Evolutionary conservation across 768 basidiomycete species (phyloP).

Genomic region (Mycena maculata): DNA sequence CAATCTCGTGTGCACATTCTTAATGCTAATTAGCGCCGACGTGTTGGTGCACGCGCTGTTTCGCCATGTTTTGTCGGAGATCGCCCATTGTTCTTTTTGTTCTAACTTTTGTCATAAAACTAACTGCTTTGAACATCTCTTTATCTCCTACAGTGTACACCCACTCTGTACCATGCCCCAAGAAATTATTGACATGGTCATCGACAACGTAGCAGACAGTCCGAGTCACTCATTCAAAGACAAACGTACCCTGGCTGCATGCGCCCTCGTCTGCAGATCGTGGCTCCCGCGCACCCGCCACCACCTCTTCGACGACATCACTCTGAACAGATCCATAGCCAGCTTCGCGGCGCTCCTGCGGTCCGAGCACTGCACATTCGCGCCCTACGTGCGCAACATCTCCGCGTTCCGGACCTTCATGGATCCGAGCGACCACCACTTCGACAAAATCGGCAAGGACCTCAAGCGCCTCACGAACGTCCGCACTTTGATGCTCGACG

Average conservation of each 20-base stretch:
- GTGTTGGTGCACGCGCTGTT: no score
- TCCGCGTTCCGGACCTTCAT: slow-evolving; percentile 7
- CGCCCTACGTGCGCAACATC: slow-evolving; percentile 13
- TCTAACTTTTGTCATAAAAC: not conserved
- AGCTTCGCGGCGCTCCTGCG: not conserved
- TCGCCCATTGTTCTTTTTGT: not conserved
- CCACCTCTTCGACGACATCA: slow-evolving; percentile 9
- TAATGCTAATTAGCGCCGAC: no score
- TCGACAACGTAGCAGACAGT: not conserved
- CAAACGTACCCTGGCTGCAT: not conserved
- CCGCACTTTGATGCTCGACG: slow-evolving; percentile 5
- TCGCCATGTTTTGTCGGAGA: not conserved
- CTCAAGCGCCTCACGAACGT: slow-evolving; percentile 2
- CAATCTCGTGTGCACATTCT: no score
- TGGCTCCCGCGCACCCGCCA: slow-evolving; percentile 13
- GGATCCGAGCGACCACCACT: slow-evolving; percentile 2
- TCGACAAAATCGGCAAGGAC: slow-evolving; percentile 18
- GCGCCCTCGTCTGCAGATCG: slow-evolving; percentile 20
- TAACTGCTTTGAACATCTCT: not conserved
- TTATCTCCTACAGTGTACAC: not conserved
- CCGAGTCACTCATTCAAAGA: not conserved
- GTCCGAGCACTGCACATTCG: slow-evolving; percentile 15
- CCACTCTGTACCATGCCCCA: not conserved
- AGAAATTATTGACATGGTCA: slow-evolving; percentile 12
- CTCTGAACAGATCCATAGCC: not conserved